Base-by-base conservation (phyloP, 495 filamentous ascomycete species). In the Neurospora sublineolata region DNA sequence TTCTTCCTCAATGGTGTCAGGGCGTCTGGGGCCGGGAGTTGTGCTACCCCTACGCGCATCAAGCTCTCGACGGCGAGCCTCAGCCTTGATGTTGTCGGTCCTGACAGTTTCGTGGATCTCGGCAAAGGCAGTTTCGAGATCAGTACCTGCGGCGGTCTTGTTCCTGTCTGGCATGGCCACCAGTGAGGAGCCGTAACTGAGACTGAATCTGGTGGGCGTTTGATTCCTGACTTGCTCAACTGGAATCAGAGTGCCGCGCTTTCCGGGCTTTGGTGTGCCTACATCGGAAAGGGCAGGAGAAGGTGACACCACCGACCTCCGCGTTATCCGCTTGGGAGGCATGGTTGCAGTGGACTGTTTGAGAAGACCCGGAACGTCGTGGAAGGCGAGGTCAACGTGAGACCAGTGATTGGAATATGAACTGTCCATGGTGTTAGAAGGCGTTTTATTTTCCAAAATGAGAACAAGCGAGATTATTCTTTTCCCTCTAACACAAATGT, bases 161-260 rank as follows among this genome's bases (percentile, higher is more conserved):
- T 42, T 27, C 27, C 71, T 70, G 33, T 76, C 73, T 10, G 78
- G 79, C 37, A 76, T 69, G 40, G 76, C 72, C 4, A 73, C 37
- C 44, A 77, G 68, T 40, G 78, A 70, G 4, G 79, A 78, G 68
- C 79, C 79, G 70, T 80, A 80, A 0, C 77, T 75, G 12, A 73
- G 75, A 73, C 79, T 80, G 72, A 77, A 76, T 71, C 75, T 79
- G 68, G 77, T 70, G 0, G 73, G 72, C 23, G 78, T 60, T 1
- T 73, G 46, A 12, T 74, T 70, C 36, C 76, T 75, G 27, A 69
- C 58, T 14, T 39, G 68, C 42, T 67, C 38, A 30, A 38, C 36
- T 14, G 27, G 30, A 36, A 67, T 40, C 58, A 18, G 14, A 44
- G 18, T 60, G 33, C 39, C 37, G 42, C 37, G 39, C 40, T 20